Conservation (phyloP, 1,284 basidiomycete genomes). For the Puccinia polysora region DNA sequence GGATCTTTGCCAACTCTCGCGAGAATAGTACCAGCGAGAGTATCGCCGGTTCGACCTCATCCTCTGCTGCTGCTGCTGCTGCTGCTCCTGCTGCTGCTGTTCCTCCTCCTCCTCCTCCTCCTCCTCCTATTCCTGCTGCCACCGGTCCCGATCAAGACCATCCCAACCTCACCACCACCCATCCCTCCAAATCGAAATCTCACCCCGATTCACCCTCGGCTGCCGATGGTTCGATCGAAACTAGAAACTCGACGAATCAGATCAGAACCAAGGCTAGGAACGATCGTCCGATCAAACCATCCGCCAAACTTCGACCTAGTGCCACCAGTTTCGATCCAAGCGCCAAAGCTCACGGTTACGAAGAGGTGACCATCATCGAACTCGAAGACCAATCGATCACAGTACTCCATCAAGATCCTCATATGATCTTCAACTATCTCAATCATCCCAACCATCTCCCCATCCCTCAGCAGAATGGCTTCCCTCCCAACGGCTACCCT, state of each 20-base stretch:
- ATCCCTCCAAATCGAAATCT: neutral
- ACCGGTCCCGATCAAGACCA: neutral
- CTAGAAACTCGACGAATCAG: neutral
- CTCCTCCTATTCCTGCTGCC: too few relatives aligned
- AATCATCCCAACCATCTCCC: neutral
- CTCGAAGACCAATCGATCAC: slow-evolving; percentile 31
- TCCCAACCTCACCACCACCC: slow-evolving; percentile 11
- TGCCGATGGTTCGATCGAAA: neutral
- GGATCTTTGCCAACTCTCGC: slow-evolving; percentile 28
- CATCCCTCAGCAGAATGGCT: neutral
- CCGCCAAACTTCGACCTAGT: slow-evolving; percentile 32
- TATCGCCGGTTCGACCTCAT: slow-evolving; percentile 5
- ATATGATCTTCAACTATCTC: neutral
- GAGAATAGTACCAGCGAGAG: neutral
- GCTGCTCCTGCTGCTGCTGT: too few relatives aligned
- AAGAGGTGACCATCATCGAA: slow-evolving; percentile 43
- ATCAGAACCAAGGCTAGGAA: neutral
- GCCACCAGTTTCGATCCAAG: slow-evolving; percentile 37
- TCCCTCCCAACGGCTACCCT: neutral
- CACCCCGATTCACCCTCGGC: neutral
- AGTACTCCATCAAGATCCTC: neutral
- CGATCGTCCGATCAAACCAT: neutral
- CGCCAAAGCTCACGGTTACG: slow-evolving; percentile 43
- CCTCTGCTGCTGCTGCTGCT: neutral
- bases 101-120: too few relatives aligned